Evolutionary conservation across 106 monocot genomes (phyloP).

Genomic region (Dioscorea zingiberensis): DNA sequence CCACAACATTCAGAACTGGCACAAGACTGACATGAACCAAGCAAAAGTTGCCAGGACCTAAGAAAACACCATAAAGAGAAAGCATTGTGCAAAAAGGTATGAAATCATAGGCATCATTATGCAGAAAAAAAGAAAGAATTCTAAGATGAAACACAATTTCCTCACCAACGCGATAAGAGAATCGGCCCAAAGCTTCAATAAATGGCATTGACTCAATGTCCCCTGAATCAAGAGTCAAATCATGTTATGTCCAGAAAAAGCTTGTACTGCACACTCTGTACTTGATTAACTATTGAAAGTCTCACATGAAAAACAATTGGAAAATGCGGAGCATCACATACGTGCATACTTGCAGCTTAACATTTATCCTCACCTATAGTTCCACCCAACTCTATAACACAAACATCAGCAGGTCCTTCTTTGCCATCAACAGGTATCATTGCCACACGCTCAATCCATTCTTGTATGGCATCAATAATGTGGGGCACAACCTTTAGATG

Average conservation of each 20-base stretch:
- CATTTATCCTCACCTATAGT: constrained; percentile 43
- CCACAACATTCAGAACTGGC: constrained; percentile 37
- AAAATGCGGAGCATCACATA: no score
- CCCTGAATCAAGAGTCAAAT: constrained; percentile 38
- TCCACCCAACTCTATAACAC: constrained; percentile 65
- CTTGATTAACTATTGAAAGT: no score
- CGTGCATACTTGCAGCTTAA: neutral
- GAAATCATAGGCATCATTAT: neutral
- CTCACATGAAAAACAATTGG: no score
- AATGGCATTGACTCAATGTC: constrained; percentile 92
- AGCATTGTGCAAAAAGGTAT: neutral
- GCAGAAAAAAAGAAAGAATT: no score
- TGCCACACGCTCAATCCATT: constrained; percentile 62
- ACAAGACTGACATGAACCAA: constrained; percentile 48
- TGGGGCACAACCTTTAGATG: constrained; percentile 56
- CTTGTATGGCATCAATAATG: constrained; percentile 64
- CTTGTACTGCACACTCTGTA: no score
- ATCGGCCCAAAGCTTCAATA: constrained; percentile 72
- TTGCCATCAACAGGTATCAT: constrained; percentile 55
- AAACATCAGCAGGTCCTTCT: constrained; percentile 60
- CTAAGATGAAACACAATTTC: neutral
- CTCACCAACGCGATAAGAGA: constrained; percentile 45
- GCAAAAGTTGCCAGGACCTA: constrained; percentile 38
- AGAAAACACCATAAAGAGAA: neutral
- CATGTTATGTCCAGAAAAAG: neutral